phyloP scores from a whole-genome alignment of 2,329 filamentous ascomycete species.

The Westerdykella aurantiaca region DNA sequence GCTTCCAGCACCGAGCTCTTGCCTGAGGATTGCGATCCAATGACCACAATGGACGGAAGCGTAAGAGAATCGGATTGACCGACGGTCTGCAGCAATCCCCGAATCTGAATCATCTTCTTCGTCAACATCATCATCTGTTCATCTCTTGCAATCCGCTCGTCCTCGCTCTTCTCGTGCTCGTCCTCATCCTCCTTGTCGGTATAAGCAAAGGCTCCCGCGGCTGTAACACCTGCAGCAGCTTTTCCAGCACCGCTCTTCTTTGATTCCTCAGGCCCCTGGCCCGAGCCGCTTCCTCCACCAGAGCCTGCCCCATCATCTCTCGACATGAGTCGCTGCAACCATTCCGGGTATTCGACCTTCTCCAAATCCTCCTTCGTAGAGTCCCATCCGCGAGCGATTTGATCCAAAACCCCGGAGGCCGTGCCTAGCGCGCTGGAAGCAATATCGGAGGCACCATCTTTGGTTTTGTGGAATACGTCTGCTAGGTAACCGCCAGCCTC shows the following conservation, averaged over 20 bases:
- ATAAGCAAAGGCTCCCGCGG: constrained; percentile 73
- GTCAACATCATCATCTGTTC: constrained; percentile 99
- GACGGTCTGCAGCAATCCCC: constrained; percentile 82
- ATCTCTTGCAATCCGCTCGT: constrained; percentile 68
- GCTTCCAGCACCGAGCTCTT: constrained; percentile 97
- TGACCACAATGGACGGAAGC: constrained; percentile 96
- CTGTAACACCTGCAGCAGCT: constrained; percentile 62
- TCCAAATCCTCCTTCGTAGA: constrained; percentile 76
- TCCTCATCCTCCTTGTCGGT: constrained; percentile 61
- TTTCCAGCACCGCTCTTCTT: constrained; percentile 52
- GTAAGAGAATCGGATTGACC: constrained; percentile 86
- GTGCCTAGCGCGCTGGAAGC: constrained; percentile 66
- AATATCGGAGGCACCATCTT: constrained; percentile 61
- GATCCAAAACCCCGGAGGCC: constrained; percentile 68
- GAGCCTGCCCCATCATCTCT: constrained; percentile 37
- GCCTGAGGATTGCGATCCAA: constrained; percentile 94
- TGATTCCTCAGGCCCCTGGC: constrained; percentile 41
- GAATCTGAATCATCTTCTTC: constrained; percentile 99
- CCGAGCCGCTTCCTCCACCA: constrained; percentile 34
- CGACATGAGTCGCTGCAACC: constrained; percentile 67
- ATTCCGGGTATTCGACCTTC: constrained; percentile 62
- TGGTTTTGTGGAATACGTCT: constrained; percentile 68
- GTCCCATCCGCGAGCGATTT: constrained; percentile 75
- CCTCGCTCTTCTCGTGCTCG: constrained; percentile 59
- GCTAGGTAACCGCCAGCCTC: constrained; percentile 72